Conservation (phyloP, 2,329 filamentous ascomycete species). For the Exophiala calicioides region DNA sequence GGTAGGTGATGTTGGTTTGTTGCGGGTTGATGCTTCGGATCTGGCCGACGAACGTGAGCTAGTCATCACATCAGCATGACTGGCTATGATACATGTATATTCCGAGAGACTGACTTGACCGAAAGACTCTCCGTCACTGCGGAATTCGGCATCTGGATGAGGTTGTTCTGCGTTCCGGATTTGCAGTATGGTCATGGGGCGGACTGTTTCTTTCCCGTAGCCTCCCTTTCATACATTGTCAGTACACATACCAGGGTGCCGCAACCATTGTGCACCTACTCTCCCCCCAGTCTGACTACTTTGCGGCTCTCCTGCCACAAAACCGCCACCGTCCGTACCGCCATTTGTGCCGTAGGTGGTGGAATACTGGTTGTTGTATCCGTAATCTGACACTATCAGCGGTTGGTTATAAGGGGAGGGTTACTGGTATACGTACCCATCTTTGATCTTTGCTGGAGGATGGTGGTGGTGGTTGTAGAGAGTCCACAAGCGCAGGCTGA, state of each 20-base stretch:
- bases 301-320: slow-evolving; percentile 55
- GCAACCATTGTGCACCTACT: slow-evolving; percentile 32
- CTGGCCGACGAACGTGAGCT: slow-evolving; percentile 86
- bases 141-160: slow-evolving; percentile 74
- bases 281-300: slow-evolving; percentile 49
- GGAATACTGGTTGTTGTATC: slow-evolving; percentile 51
- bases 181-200: slow-evolving; percentile 95
- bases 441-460: not conserved
- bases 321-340: slow-evolving; percentile 60
- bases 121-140: slow-evolving; percentile 74
- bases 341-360: slow-evolving; percentile 60
- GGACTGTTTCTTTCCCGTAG: slow-evolving; percentile 80
- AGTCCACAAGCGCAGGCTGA: not conserved
- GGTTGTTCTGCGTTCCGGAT: slow-evolving; percentile 78
- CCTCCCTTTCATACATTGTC: slow-evolving; percentile 24
- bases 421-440: slow-evolving; percentile 17
- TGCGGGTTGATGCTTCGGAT: slow-evolving; percentile 84
- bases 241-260: slow-evolving; percentile 6
- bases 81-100: not conserved
- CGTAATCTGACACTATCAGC: slow-evolving; percentile 22
- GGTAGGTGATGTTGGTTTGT: slow-evolving; percentile 88
- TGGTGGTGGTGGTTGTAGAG: slow-evolving; percentile 1
- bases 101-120: slow-evolving; percentile 52
- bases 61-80: slow-evolving; percentile 29
- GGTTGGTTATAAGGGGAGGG: not conserved